Conservation (phyloP, 495 filamentous ascomycete genomes). For the Aspergillus conjunctus region DNA sequence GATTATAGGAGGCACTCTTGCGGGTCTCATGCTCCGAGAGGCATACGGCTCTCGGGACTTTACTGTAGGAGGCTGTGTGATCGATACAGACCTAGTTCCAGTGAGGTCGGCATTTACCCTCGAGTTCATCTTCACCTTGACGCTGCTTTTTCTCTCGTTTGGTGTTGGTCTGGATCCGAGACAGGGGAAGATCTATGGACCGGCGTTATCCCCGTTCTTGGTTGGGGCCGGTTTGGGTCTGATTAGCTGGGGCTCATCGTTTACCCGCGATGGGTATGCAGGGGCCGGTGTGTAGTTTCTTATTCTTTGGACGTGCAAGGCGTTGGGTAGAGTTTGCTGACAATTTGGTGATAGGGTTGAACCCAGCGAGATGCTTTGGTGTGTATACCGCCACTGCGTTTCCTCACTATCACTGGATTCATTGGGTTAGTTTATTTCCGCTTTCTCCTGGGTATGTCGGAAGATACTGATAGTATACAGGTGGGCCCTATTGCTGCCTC, state of each 20-base stretch:
- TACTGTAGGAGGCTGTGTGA: conserved; percentile 38
- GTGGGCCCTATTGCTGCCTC: conserved; percentile 34
- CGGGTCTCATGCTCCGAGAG: conserved; percentile 41
- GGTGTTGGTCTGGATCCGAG: conserved; percentile 62
- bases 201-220: conserved; percentile 51
- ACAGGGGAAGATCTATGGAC: conserved; percentile 53
- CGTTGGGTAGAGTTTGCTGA: conserved; percentile 4
- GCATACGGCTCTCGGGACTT: conserved; percentile 32
- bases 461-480: conserved; percentile 11
- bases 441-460: background rate
- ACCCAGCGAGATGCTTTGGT: conserved; percentile 40
- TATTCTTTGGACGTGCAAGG: no score
- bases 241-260: conserved; percentile 46
- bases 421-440: conserved; percentile 33
- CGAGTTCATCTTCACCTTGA: conserved; percentile 47
- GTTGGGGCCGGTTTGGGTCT: conserved; percentile 54
- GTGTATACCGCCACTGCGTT: conserved; percentile 36
- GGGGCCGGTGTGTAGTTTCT: conserved; percentile 34
- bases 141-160: conserved; percentile 44
- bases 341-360: conserved; percentile 25
- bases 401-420: conserved; percentile 39
- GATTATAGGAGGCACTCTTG: conserved; percentile 45
- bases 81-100: conserved; percentile 32
- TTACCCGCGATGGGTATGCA: conserved; percentile 48
- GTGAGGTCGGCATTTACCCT: conserved; percentile 42